phyloP scores from a whole-genome alignment of 2,329 filamentous ascomycete genomes.

The Botrytis fragariae region DNA sequence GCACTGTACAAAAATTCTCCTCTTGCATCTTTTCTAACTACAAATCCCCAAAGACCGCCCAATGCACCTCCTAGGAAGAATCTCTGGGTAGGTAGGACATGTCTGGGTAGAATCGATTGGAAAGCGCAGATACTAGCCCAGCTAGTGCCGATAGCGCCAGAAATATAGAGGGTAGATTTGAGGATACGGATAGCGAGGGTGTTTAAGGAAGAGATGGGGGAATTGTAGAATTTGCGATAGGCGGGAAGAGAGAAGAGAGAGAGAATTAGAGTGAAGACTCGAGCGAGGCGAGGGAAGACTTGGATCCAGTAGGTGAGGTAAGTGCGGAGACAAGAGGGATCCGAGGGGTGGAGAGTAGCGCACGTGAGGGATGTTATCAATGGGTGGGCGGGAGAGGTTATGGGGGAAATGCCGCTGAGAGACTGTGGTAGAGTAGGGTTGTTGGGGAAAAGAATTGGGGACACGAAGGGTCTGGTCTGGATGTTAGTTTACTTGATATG shows the following conservation, averaged over 20 bases:
- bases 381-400: conserved; percentile 83
- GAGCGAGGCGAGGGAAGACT: conserved; percentile 74
- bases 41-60: conserved; percentile 79
- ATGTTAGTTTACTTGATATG: conserved; percentile 27
- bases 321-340: conserved; percentile 84
- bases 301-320: conserved; percentile 85
- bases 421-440: conserved; percentile 63
- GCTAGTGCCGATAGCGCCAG: conserved; percentile 77
- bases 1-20: conserved; percentile 76
- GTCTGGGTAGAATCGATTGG: conserved; percentile 72
- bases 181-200: conserved; percentile 66
- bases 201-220: conserved; percentile 66
- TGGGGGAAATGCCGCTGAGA: conserved; percentile 67
- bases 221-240: conserved; percentile 65
- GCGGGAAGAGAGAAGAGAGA: conserved; percentile 63
- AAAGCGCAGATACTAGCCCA: conserved; percentile 93
- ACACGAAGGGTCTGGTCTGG: conserved; percentile 64
- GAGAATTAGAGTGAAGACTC: conserved; percentile 75
- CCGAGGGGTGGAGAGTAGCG: conserved; percentile 80
- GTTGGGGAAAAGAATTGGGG: conserved; percentile 80
- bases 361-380: conserved; percentile 83
- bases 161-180: conserved; percentile 72
- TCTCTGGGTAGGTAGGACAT: conserved; percentile 73
- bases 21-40: conserved; percentile 64
- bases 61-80: conserved; percentile 88